These are phyloP conservation scores for Dianthus caryophyllus DNA, from an alignment of 148 eudicot species.

Conservation along the genomic window DNA sequence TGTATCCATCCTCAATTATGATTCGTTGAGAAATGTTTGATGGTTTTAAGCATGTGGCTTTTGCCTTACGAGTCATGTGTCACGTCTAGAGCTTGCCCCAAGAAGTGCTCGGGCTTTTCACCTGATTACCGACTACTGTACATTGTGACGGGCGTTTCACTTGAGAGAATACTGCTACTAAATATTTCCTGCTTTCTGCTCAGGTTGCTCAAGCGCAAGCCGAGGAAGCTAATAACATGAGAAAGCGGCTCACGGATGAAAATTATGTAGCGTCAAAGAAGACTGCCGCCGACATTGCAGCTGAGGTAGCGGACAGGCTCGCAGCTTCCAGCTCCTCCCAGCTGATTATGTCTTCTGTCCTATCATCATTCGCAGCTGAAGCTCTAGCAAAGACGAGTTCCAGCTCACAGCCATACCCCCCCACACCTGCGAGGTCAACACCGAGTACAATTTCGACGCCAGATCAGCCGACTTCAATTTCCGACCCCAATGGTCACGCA, in stretches of 20 bases:
- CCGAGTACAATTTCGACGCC: constrained; percentile 30
- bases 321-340: constrained; percentile 90
- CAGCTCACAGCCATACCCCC: constrained; percentile 30
- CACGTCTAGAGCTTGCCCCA: too few relatives aligned
- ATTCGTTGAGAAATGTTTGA: neutral
- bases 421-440: constrained; percentile 24
- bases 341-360: constrained; percentile 82
- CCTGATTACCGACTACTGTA: neutral
- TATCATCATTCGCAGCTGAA: constrained; percentile 92
- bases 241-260: constrained; percentile 60
- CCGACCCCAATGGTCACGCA: constrained; percentile 33
- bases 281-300: constrained; percentile 82
- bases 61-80: too few relatives aligned
- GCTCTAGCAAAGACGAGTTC: constrained; percentile 47
- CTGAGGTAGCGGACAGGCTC: constrained; percentile 92
- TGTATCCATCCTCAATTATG: neutral
- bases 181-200: constrained; percentile 1
- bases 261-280: constrained; percentile 50
- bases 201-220: constrained; percentile 87
- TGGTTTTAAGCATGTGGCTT: neutral
- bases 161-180: neutral
- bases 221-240: constrained; percentile 62
- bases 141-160: neutral
- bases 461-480: constrained; percentile 34
- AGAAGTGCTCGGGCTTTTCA: too few relatives aligned